These are phyloP conservation scores for Fusarium gaditjirri DNA, from an alignment of 2,329 filamentous ascomycete species.

Conservation along the genomic window DNA sequence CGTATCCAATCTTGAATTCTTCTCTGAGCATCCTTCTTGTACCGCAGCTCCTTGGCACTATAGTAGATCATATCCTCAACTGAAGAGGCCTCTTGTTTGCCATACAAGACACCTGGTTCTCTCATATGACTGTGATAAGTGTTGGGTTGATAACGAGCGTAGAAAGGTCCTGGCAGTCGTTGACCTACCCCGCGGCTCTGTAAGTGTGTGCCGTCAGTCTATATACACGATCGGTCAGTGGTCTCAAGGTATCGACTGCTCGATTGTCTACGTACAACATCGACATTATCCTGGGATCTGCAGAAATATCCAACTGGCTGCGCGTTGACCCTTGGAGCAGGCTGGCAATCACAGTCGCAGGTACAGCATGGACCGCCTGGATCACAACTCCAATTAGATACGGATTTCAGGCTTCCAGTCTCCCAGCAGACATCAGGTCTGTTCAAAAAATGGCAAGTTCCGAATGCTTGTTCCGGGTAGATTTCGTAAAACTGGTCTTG, in stretches of 20 bases:
- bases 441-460: neutral
- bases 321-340: neutral
- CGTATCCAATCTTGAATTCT: slow-evolving; percentile 28
- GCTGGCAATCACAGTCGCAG: slow-evolving; percentile 14
- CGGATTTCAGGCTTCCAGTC: neutral
- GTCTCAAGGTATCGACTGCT: neutral
- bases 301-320: neutral
- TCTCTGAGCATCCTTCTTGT: slow-evolving; percentile 20
- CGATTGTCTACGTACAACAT: neutral
- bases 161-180: neutral
- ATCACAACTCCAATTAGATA: slow-evolving; percentile 17
- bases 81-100: neutral
- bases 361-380: slow-evolving; percentile 4
- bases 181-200: neutral
- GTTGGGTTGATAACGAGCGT: neutral
- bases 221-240: neutral
- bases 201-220: slow-evolving; percentile 1
- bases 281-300: neutral
- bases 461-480: neutral
- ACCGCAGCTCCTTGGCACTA: slow-evolving; percentile 14
- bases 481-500: neutral
- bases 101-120: neutral
- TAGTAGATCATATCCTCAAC: slow-evolving; percentile 23
- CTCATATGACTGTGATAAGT: neutral
- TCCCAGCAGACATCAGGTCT: slow-evolving; percentile 11